Percentiles rank a stretch among this genome's conserved stretches.
These are phyloP conservation scores for Suhomyces emberorum DNA, from an alignment of 805 yeast genomes.

Conservation along the genomic window DNA sequence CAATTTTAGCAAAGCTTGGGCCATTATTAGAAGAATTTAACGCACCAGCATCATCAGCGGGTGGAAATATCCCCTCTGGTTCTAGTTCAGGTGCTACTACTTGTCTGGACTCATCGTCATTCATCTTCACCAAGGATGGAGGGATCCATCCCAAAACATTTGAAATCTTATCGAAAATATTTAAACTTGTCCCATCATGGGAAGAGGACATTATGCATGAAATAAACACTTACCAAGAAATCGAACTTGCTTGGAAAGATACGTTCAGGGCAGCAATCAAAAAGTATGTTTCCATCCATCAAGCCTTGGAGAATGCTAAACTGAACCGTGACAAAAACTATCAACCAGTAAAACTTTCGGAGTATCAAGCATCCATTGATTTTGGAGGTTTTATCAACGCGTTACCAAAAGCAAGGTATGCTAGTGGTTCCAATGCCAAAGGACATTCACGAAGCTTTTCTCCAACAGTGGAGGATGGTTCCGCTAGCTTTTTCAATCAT, in stretches of 20 bases:
- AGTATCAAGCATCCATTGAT: conserved; percentile 35
- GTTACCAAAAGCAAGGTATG: conserved; percentile 13
- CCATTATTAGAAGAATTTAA: conserved; percentile 25
- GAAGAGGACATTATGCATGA: conserved; percentile 27
- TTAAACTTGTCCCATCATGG: conserved; percentile 34
- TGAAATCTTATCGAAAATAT: conserved; percentile 24
- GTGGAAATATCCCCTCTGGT: conserved; percentile 1
- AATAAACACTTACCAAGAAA: conserved; percentile 18
- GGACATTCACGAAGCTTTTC: conserved; percentile 11
- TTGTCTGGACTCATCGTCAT: background rate
- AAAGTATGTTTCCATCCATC: conserved; percentile 25
- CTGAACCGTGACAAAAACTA: conserved; percentile 22
- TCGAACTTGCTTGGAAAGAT: conserved; percentile 31
- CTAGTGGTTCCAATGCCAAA: conserved; percentile 3
- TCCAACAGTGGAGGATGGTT: conserved; percentile 9
- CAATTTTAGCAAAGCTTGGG: conserved; percentile 16
- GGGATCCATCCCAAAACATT: conserved; percentile 21
- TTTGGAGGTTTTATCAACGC: conserved; percentile 39
- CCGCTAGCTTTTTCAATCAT: conserved; percentile 8
- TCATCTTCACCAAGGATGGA: conserved; percentile 31
- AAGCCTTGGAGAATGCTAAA: conserved; percentile 27
- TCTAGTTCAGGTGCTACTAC: conserved; percentile 2
- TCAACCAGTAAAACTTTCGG: conserved; percentile 30
- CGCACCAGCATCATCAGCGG: conserved; percentile 1
- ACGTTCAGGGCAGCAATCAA: conserved; percentile 28